Evolutionary conservation across 2,329 filamentous ascomycete species (phyloP).

Genomic region (Alternaria sp.): DNA sequence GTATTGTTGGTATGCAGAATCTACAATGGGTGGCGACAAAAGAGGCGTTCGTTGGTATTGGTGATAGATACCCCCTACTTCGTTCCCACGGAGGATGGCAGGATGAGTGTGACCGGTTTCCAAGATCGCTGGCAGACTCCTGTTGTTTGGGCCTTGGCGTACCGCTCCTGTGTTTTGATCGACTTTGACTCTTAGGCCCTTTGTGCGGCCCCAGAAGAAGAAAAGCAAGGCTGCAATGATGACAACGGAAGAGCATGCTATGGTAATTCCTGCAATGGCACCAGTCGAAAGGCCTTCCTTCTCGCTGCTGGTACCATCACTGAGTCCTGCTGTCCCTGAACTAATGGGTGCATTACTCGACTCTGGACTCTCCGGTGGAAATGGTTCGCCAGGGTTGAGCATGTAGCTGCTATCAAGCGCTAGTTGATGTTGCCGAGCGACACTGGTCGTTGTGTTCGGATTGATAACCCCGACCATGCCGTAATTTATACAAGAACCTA

Average conservation of each 20-base stretch:
- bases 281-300: constrained; percentile 41
- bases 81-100: background rate
- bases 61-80: background rate
- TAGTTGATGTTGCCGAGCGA: constrained; percentile 34
- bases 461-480: constrained; percentile 83
- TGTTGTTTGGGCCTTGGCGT: background rate
- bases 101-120: background rate
- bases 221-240: constrained; percentile 32
- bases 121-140: constrained; percentile 1
- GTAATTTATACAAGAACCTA: constrained; percentile 68
- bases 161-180: constrained; percentile 27
- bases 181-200: constrained; percentile 33
- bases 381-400: constrained; percentile 46
- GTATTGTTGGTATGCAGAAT: background rate
- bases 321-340: background rate
- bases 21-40: background rate
- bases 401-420: constrained; percentile 38
- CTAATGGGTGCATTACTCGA: constrained; percentile 14
- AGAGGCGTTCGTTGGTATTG: constrained; percentile 1
- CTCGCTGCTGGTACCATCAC: background rate
- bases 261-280: constrained; percentile 62
- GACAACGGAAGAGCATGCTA: constrained; percentile 57
- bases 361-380: constrained; percentile 33
- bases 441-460: constrained; percentile 49
- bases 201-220: constrained; percentile 40